These are phyloP conservation scores for Saccharomycopsis fermentans DNA, from an alignment of 805 yeast species.

Conservation along the genomic window DNA sequence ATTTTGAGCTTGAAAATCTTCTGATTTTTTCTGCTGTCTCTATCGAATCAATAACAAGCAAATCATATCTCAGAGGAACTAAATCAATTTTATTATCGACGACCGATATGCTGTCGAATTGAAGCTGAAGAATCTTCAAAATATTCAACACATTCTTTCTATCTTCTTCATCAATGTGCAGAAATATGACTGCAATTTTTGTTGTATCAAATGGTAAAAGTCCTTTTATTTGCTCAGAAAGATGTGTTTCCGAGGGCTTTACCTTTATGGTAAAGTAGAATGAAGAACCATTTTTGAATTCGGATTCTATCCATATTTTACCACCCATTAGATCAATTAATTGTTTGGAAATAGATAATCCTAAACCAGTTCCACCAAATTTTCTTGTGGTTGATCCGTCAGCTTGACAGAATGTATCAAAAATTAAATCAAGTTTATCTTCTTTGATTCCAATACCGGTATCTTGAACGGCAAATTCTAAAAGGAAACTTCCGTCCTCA, in stretches of 20 bases:
- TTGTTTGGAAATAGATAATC: conserved; percentile 79
- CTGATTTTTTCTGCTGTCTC: conserved; percentile 65
- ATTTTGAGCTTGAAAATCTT: conserved; percentile 64
- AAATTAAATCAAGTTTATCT: conserved; percentile 75
- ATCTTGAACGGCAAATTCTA: conserved; percentile 81
- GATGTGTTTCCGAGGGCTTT: conserved; percentile 55
- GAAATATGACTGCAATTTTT: conserved; percentile 59
- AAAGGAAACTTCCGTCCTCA: conserved; percentile 25
- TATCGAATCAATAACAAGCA: conserved; percentile 72
- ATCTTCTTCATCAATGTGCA: conserved; percentile 42
- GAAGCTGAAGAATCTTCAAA: conserved; percentile 32
- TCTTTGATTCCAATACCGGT: conserved; percentile 86
- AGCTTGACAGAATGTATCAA: conserved; percentile 87
- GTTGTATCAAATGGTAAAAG: conserved; percentile 65
- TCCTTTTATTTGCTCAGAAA: conserved; percentile 56
- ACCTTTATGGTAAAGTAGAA: conserved; percentile 75
- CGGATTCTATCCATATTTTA: conserved; percentile 82
- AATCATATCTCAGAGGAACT: conserved; percentile 55
- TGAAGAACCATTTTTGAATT: conserved; percentile 71
- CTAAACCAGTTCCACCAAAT: conserved; percentile 90
- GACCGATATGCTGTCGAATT: conserved; percentile 37
- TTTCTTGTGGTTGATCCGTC: conserved; percentile 90
- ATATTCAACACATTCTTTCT: conserved; percentile 31
- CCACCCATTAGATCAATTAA: conserved; percentile 89
- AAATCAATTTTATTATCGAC: conserved; percentile 33